Evolutionary conservation across 257 asterid species (phyloP).

Genomic region (Forsythia suspensa): DNA sequence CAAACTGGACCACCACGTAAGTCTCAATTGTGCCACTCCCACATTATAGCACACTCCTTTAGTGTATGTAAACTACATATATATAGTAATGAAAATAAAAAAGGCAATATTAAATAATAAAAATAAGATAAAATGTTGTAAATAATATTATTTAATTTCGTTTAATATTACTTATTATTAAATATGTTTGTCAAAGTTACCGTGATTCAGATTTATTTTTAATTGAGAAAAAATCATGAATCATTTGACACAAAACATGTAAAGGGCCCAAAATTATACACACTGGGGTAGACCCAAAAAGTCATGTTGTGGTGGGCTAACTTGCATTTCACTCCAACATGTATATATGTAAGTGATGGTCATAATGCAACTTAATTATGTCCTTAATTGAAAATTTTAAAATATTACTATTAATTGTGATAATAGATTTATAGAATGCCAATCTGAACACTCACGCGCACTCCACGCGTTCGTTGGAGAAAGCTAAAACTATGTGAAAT

Average conservation of each 20-base stretch:
- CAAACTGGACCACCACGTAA: too few species aligned
- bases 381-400: neutral
- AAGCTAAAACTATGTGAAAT: constrained; percentile 19
- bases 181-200: too few species aligned
- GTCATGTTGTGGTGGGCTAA: neutral
- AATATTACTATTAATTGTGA: neutral
- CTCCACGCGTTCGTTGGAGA: constrained; percentile 18
- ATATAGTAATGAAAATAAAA: too few species aligned
- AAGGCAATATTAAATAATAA: too few species aligned
- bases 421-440: constrained; percentile 16
- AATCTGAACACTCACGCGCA: constrained; percentile 30
- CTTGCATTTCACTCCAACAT: constrained; percentile 47
- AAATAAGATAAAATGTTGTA: too few species aligned
- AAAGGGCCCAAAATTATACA: neutral
- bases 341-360: neutral
- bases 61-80: too few species aligned
- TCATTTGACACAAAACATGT: neutral
- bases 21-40: too few species aligned
- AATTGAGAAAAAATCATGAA: neutral
- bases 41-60: too few species aligned
- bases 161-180: too few species aligned
- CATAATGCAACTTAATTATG: constrained; percentile 30
- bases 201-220: too few species aligned
- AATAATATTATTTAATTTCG: too few species aligned
- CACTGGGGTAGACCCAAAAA: neutral